These are phyloP conservation scores for Colletotrichum kahawae DNA, from an alignment of 2,329 filamentous ascomycete species.

Conservation along the genomic window DNA sequence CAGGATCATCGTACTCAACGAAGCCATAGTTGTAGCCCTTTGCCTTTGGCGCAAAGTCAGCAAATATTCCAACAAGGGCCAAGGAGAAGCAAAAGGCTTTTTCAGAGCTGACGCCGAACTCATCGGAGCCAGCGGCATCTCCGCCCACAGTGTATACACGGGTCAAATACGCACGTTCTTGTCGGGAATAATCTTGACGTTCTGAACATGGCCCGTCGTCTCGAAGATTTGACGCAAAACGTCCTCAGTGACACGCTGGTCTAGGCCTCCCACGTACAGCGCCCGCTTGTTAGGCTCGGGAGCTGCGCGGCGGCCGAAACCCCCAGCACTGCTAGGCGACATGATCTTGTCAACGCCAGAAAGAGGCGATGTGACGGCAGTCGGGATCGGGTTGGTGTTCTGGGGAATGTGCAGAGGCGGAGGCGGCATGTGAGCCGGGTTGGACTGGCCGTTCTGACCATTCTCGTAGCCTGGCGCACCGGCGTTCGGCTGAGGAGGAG, in stretches of 20 bases:
- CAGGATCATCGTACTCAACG: conserved; percentile 97
- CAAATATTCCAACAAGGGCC: background rate
- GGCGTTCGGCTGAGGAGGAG: conserved; percentile 70
- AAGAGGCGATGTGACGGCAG: conserved; percentile 88
- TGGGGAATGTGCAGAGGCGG: conserved; percentile 93
- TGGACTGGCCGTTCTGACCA: conserved; percentile 72
- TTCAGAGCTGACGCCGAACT: background rate
- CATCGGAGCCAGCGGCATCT: background rate
- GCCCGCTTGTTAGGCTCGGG: conserved; percentile 99
- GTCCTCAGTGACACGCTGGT: conserved; percentile 94
- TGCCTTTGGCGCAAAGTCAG: conserved; percentile 58
- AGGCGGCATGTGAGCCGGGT: conserved; percentile 82
- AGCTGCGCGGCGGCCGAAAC: conserved; percentile 85
- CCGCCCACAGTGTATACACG: background rate
- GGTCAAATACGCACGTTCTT: conserved; percentile 81
- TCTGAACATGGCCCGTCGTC: conserved; percentile 97
- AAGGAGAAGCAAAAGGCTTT: background rate
- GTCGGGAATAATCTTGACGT: conserved; percentile 99
- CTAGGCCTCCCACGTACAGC: conserved; percentile 92
- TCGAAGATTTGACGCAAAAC: conserved; percentile 98
- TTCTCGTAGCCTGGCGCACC: conserved; percentile 80
- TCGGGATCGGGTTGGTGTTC: conserved; percentile 95
- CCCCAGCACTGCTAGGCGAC: conserved; percentile 83
- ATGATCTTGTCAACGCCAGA: conserved; percentile 73
- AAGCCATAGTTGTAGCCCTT: conserved; percentile 99